Conservation (phyloP, 768 basidiomycete genomes). For the Kwoniella heveanensis region DNA sequence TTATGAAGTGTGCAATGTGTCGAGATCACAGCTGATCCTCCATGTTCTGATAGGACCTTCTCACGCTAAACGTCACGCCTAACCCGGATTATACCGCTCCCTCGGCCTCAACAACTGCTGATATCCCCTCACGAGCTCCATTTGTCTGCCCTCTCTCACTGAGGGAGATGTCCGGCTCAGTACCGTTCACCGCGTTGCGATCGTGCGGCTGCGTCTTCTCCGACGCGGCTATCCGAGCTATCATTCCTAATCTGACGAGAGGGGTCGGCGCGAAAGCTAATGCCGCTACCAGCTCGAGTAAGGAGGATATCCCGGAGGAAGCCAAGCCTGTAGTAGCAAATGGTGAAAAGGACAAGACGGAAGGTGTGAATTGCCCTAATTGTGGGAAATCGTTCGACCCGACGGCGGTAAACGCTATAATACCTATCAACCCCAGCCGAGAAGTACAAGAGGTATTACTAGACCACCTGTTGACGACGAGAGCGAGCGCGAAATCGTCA, state of each 20-base stretch:
- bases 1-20: neutral
- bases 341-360: slow-evolving; percentile 14
- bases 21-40: neutral
- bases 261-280: slow-evolving; percentile 65
- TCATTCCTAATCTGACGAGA: slow-evolving; percentile 74
- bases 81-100: slow-evolving; percentile 65
- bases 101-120: slow-evolving; percentile 43
- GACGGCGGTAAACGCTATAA: slow-evolving; percentile 18
- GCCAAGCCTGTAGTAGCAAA: slow-evolving; percentile 27
- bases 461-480: slow-evolving; percentile 27
- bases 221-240: slow-evolving; percentile 74
- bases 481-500: slow-evolving; percentile 39
- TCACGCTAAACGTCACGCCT: slow-evolving; percentile 74
- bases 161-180: slow-evolving; percentile 90
- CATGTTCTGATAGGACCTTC: slow-evolving; percentile 72
- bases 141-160: slow-evolving; percentile 90
- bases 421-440: slow-evolving; percentile 49
- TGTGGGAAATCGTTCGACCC: slow-evolving; percentile 47
- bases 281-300: slow-evolving; percentile 60
- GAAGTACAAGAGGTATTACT: slow-evolving; percentile 42
- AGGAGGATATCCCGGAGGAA: slow-evolving; percentile 29
- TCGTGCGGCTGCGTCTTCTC: slow-evolving; percentile 91
- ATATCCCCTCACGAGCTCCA: slow-evolving; percentile 61
- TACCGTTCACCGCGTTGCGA: slow-evolving; percentile 83
- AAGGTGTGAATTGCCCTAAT: slow-evolving; percentile 44